Base-by-base conservation (phyloP, 495 filamentous ascomycete genomes). In the Aspergillus biplanus region DNA sequence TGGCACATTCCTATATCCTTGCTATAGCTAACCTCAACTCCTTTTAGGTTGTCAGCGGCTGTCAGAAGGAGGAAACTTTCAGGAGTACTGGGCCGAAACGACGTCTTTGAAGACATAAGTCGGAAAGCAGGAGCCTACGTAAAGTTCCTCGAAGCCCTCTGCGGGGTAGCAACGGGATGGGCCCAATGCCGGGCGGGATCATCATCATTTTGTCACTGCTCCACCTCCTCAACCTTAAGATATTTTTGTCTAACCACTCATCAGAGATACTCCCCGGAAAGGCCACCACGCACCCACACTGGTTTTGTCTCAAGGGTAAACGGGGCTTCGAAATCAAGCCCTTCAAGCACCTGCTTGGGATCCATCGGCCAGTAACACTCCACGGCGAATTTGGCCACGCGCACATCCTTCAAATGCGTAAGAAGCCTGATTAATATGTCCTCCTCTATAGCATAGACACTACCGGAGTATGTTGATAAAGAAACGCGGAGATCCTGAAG, bases 101-200 rank as follows among this genome's bases (percentile, higher is more conserved):
- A 69, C 58, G 68, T 67, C 7, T 73, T 73, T 34, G 65, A 73
- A 33, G 63, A 66, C 15, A 67, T 73, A 27, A 54, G 50, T 33
- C 52, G 56, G 34, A 69, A 62, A 58, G 69, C 69, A n/a, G 69
- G 69, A 18, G 71, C 71, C 31, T 69, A 59, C 34, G 56, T 73
- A 0, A 69, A 68, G 21, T 27, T 27, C 21, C 21, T 27, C 21
- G 2, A 27, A 27, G 21, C 21, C 21, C 21, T 27, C 1, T 27
- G 2, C 21, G 21, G 21, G 21, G 21, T 27, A 27, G 21, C 21
- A 27, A 27, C 21, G 21, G 21, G 21, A 27, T 27, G 21, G 21
- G 21, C 21, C 21, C 2, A 27, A 27, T 27, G 21, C 21, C 21
- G 21, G 21, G 21, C 21, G 21, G 21, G 21, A 27, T 27, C 21